Evolutionary conservation across 352 stramenopile genomes (phyloP).

Genomic region (Pythium graminicola): DNA sequence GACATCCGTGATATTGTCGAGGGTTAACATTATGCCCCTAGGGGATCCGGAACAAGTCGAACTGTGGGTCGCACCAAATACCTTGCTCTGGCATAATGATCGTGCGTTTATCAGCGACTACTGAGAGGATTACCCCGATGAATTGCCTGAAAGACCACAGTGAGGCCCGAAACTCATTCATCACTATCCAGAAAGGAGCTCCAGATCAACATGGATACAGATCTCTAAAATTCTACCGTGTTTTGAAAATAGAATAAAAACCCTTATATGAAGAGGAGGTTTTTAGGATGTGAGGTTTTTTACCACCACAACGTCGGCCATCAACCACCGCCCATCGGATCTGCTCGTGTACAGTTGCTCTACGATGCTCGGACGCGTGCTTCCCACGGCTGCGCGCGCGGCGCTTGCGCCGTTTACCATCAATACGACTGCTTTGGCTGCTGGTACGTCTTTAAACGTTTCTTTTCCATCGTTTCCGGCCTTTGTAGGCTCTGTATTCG

Average conservation of each 20-base stretch:
- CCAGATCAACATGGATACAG: background rate
- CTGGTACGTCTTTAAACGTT: slow-evolving; percentile 15
- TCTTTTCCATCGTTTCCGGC: background rate
- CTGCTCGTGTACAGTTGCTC: background rate
- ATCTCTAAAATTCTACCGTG: background rate
- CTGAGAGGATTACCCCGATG: background rate
- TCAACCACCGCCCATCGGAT: background rate
- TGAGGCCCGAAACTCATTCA: background rate
- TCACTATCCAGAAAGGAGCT: background rate
- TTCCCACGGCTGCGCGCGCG: slow-evolving; percentile 23
- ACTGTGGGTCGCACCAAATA: slow-evolving; percentile 3
- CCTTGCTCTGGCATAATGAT: slow-evolving; percentile 1
- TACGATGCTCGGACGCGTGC: slow-evolving; percentile 24
- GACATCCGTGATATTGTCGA: slow-evolving; percentile 8
- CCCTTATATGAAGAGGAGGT: background rate
- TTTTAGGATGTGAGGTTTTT: slow-evolving; percentile 17
- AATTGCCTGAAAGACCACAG: background rate
- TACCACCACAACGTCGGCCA: slow-evolving; percentile 7
- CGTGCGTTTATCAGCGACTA: slow-evolving; percentile 3
- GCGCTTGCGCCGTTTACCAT: slow-evolving; percentile 20
- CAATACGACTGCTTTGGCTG: slow-evolving; percentile 8
- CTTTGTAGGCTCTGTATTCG: background rate
- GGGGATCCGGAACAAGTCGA: background rate
- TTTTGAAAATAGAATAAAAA: no score
- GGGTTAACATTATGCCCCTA: background rate